phyloP scores from a whole-genome alignment of 108 stramenopile genomes.

The Heterococcus sp. region DNA sequence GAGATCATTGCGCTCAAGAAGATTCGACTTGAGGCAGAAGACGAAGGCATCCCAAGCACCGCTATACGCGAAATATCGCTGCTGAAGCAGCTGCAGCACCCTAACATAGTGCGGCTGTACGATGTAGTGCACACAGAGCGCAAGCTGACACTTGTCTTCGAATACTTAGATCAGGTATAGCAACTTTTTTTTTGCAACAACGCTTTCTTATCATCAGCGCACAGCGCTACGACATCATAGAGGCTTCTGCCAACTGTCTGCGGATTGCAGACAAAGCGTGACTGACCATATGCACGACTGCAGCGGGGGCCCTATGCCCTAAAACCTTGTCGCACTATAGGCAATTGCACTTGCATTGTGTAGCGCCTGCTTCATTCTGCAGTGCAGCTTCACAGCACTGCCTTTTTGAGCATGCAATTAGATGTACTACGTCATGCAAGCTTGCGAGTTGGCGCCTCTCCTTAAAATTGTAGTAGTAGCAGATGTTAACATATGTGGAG shows the following conservation, averaged over 20 bases:
- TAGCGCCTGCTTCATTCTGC: no score
- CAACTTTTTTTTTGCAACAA: conserved; percentile 94
- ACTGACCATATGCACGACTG: no score
- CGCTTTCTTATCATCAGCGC: conserved; percentile 86
- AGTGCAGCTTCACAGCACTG: no score
- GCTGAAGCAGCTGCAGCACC: conserved; percentile 63
- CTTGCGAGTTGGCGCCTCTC: no score
- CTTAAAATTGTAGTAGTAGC: no score
- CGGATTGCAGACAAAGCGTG: no score
- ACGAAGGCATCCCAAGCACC: conserved; percentile 62
- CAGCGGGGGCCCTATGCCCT: no score
- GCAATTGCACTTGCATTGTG: no score
- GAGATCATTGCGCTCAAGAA: conserved; percentile 96
- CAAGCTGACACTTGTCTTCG: conserved; percentile 92
- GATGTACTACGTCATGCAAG: no score
- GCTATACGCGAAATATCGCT: conserved; percentile 66
- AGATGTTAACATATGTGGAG: no score
- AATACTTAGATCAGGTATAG: conserved; percentile 88
- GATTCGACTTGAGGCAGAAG: conserved; percentile 63
- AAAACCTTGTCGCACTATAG: no score
- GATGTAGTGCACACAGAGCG: conserved; percentile 98
- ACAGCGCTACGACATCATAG: conserved; percentile 1
- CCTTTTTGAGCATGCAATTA: no score
- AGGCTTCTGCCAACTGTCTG: neutral
- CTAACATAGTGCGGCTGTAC: conserved; percentile 74